Evolutionary conservation across 2,329 filamentous ascomycete species (phyloP).

Genomic region (Aspergillus cejpii): DNA sequence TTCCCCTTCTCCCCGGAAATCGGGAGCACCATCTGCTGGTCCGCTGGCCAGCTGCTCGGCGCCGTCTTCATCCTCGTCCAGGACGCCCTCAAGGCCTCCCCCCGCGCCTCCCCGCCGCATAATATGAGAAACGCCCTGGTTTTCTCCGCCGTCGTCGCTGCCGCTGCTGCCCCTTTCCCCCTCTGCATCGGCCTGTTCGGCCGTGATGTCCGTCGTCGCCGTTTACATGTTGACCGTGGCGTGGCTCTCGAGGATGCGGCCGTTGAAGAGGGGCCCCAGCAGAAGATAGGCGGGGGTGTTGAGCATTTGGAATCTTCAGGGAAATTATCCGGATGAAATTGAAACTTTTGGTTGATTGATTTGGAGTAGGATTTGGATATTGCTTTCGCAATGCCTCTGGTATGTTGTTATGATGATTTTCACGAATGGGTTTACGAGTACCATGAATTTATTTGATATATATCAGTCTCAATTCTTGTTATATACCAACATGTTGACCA

Average conservation of each 20-base stretch:
- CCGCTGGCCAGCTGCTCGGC: constrained; percentile 76
- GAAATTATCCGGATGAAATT: too few species aligned
- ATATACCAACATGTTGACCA: too few species aligned
- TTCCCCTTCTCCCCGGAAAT: constrained; percentile 83
- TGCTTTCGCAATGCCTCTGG: not conserved
- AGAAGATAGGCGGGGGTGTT: too few species aligned
- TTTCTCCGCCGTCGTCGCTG: constrained; percentile 67
- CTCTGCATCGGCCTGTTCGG: constrained; percentile 66
- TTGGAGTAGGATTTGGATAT: constrained; percentile 2
- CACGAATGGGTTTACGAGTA: too few species aligned
- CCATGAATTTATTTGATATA: too few species aligned
- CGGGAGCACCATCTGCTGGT: constrained; percentile 76
- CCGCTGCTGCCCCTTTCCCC: constrained; percentile 60
- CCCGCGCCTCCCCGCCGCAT: constrained; percentile 51
- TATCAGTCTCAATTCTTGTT: too few species aligned
- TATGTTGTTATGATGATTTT: not conserved
- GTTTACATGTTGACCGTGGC: constrained; percentile 38
- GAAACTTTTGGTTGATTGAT: not conserved
- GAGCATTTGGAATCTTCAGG: too few species aligned
- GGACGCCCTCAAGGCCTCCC: constrained; percentile 58
- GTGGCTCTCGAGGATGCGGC: constrained; percentile 17
- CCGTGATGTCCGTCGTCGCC: constrained; percentile 34
- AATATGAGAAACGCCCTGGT: constrained; percentile 72
- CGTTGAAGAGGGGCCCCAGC: not conserved
- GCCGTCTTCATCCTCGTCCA: constrained; percentile 77